Evolutionary conservation across 306 rosid species (phyloP), one percentile per base, ranked within the genome.

Genomic region (Argentina anserina): DNA sequence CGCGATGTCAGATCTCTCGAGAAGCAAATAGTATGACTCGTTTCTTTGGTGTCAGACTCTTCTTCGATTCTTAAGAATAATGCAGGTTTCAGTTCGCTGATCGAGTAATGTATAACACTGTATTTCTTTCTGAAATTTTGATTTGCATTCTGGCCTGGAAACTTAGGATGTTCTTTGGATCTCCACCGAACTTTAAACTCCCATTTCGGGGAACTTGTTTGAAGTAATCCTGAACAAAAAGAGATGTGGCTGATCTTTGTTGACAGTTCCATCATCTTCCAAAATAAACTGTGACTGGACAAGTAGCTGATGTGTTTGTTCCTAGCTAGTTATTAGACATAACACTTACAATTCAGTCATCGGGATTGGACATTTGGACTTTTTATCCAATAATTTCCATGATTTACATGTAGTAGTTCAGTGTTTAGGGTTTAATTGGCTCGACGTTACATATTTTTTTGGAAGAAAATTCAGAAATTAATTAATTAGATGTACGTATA

Each of bases 281-380:
- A 12, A 1, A 2, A 34, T 2, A 33, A 69, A 34, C 10, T 20
- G 9, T 31, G 63, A 69, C 1, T 50, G 63, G 34, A 69, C 73
- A 21, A n/a, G 60, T 8, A 34, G 61, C 26, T 74, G 65, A 74
- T 74, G 65, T 65, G 72, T 37, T 50, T 28, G 43, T 55, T 65
- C 65, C 36, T 9, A 10, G 39, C 36, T 9, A 10, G 39, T 37
- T 47, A 52, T 49, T 50, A 65, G 71, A 40, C 26, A 37, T 28
- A 14, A 36, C 21, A 34, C 49, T 17, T 50, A 25, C 50, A 18
- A 15, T 17, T 61, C 42, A 33, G 42, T 33, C 41, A 61, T 33
- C 18, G 66, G 41, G 25, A 33, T 61, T 33, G 42, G 66, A 7
- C 42, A 61, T 20, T 2, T 33, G 23, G 41, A 61, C n/a, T 31